Conservation (phyloP, 2,329 filamentous ascomycete genomes). For the Chalara sp. region DNA sequence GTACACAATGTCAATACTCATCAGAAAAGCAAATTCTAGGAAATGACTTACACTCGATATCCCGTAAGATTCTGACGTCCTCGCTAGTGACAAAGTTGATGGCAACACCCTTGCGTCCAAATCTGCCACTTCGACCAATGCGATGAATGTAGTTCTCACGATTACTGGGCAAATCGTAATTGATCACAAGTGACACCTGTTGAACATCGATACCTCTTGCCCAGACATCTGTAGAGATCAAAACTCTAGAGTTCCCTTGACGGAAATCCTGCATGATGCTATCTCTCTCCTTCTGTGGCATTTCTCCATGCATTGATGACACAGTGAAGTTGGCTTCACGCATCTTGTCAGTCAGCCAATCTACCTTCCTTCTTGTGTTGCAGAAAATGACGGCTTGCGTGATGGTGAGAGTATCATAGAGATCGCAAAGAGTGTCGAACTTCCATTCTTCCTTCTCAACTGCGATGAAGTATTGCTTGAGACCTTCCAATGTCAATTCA, state of each 20-base stretch:
- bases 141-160: conserved; percentile 99
- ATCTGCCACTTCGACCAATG: conserved; percentile 90
- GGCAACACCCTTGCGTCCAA: conserved; percentile 95
- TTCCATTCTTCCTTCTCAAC: conserved; percentile 99
- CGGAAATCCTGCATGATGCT: conserved; percentile 99
- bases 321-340: conserved; percentile 98
- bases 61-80: conserved; percentile 92
- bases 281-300: conserved; percentile 97
- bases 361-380: conserved; percentile 97
- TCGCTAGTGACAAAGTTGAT: conserved; percentile 99
- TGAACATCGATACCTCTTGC: conserved; percentile 98
- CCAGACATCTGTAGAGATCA: conserved; percentile 98
- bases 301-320: conserved; percentile 97
- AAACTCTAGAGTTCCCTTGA: conserved; percentile 88
- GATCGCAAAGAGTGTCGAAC: conserved; percentile 95
- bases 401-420: conserved; percentile 97
- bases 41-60: conserved; percentile 76
- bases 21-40: neutral
- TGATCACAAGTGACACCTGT: conserved; percentile 96
- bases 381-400: conserved; percentile 99
- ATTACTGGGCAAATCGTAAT: conserved; percentile 96
- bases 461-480: conserved; percentile 99
- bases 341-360: conserved; percentile 99
- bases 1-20: conserved; percentile 12
- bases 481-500: conserved; percentile 90